These are phyloP conservation scores for Trichophyton verrucosum DNA, from an alignment of 2,329 filamentous ascomycete species.

Conservation along the genomic window DNA sequence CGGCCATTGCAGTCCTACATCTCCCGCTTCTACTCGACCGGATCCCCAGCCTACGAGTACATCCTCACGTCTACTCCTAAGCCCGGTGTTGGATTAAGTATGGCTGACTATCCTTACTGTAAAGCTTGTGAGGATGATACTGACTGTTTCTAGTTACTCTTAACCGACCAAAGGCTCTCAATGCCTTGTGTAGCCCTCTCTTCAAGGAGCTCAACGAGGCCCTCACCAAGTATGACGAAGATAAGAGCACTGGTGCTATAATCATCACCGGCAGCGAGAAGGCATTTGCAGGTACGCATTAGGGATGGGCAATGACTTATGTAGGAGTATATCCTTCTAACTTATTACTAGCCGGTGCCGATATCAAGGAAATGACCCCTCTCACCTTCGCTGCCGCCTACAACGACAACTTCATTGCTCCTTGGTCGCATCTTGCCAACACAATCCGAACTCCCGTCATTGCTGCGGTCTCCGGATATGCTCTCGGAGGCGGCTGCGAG, in stretches of 20 bases:
- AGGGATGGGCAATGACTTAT: background rate
- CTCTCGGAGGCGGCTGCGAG: slow-evolving; percentile 89
- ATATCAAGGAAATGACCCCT: slow-evolving; percentile 98
- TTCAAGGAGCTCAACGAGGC: slow-evolving; percentile 81
- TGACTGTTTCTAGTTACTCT: slow-evolving; percentile 56
- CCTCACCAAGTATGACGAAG: slow-evolving; percentile 56
- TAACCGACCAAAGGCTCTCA: slow-evolving; percentile 88
- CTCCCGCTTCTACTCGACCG: slow-evolving; percentile 30
- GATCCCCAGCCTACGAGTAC: slow-evolving; percentile 54
- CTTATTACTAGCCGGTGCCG: slow-evolving; percentile 57
- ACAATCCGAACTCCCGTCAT: slow-evolving; percentile 88
- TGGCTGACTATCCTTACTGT: slow-evolving; percentile 14
- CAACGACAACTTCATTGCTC: slow-evolving; percentile 82
- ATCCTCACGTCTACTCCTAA: slow-evolving; percentile 71
- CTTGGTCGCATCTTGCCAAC: slow-evolving; percentile 77
- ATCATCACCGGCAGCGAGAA: slow-evolving; percentile 78
- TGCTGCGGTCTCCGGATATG: slow-evolving; percentile 85
- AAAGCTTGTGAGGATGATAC: background rate
- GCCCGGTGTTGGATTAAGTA: slow-evolving; percentile 84
- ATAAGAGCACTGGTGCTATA: slow-evolving; percentile 59
- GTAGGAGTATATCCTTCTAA: background rate
- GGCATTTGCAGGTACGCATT: slow-evolving; percentile 57
- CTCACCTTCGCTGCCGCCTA: slow-evolving; percentile 83
- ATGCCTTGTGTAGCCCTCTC: slow-evolving; percentile 81
- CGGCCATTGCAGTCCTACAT: slow-evolving; percentile 26